Evolutionary conservation across 2,329 filamentous ascomycete species (phyloP), one percentile per base, ranked within the genome.

Genomic region (Falciphora oryzae): DNA sequence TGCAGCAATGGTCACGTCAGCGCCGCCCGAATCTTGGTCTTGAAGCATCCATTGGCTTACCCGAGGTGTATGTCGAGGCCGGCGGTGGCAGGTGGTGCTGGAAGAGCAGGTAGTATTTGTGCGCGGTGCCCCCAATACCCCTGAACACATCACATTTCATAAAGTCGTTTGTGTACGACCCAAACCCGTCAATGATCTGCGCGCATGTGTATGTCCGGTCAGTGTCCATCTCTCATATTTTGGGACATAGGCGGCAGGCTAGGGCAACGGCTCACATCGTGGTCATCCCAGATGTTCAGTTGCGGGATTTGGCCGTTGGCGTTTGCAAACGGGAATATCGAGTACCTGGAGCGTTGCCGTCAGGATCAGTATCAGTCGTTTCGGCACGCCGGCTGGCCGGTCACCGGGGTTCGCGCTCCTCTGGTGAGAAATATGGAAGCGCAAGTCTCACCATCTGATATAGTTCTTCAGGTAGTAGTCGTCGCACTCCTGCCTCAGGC

Each of bases 21-120:
- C 2, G 3, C 44, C 10, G 22, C 18, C 44, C 44, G 22, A 25
- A 6, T 6, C 7, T 53, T n/a, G 44, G 44, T 25, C 44, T 14
- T 10, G 44, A 25, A n/a, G 44, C 7, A 6, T 25, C 44, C 44
- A 8, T 14, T 61, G 57, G 29, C 70, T 67, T 68, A 81, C 90
- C 90, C 1, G 91, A 91, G 3, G 92, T 97, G 74, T 89, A 97
- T 1, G 93, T 97, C 35, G 91, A 93, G 67, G 84, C 81, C 0
- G 94, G 93, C 1, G 94, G 94, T 16, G 93, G 86, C 62, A 96
- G 79, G 72, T 97, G 94, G 70, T 99, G 95, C 78, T 99, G 95
- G 77, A 99, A 99, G 13, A 99, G 85, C 84, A 98, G 86, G 75
- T 99, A 99, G 77, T 98, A 98, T 77, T 99, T 99, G 81, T 95